Evolutionary conservation across 345 rosid species (phyloP).

Genomic region (Hibiscus trionum): DNA sequence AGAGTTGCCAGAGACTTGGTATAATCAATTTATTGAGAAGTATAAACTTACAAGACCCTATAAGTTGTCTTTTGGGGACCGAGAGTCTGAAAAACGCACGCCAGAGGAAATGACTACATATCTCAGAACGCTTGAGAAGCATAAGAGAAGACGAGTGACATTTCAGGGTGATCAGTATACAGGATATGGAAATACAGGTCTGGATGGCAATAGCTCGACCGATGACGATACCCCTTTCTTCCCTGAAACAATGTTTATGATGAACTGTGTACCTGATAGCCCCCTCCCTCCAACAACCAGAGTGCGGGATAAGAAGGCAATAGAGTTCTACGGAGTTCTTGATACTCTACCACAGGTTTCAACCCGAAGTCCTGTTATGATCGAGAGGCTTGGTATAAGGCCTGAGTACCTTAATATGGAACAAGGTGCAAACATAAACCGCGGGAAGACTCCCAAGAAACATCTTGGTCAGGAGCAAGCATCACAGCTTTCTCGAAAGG

Average conservation of each 20-base stretch:
- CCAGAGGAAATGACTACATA: conserved; percentile 74
- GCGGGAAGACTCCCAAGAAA: conserved; percentile 45
- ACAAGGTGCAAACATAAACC: conserved; percentile 57
- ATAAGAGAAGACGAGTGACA: conserved; percentile 65
- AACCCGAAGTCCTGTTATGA: conserved; percentile 60
- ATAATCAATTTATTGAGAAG: conserved; percentile 61
- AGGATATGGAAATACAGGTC: conserved; percentile 23
- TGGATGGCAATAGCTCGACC: conserved; percentile 31
- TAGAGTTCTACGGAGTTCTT: conserved; percentile 63
- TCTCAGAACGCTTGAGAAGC: conserved; percentile 44
- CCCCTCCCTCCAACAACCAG: conserved; percentile 43
- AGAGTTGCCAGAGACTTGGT: conserved; percentile 89
- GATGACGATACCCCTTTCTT: conserved; percentile 57
- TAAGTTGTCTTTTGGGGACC: conserved; percentile 45
- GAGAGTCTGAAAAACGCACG: conserved; percentile 62
- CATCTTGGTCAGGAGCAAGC: conserved; percentile 73
- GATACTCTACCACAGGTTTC: conserved; percentile 66
- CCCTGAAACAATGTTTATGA: conserved; percentile 70
- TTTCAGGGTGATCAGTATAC: conserved; percentile 36
- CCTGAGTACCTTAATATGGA: conserved; percentile 58
- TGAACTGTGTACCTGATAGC: conserved; percentile 79
- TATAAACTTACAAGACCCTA: conserved; percentile 43
- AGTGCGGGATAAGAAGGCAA: conserved; percentile 30
- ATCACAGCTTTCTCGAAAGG: conserved; percentile 50
- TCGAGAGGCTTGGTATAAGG: conserved; percentile 80